A percentile compares a stretch with the other conserved stretches of the same genome.
Conservation (phyloP, 768 basidiomycete species). For the Amanita jacksonii region DNA sequence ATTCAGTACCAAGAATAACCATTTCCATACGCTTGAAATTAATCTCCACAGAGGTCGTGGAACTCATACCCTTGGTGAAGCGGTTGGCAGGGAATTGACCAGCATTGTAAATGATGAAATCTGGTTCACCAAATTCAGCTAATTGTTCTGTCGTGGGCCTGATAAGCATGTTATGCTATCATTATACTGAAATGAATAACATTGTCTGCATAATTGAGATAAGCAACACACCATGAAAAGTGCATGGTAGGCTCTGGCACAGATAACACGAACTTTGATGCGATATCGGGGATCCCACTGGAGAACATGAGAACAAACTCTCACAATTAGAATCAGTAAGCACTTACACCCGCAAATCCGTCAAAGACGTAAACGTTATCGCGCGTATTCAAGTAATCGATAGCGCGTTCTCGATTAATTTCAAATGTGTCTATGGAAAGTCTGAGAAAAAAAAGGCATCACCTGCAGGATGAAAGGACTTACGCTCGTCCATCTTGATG, state of each 20-base stretch:
- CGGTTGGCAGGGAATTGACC: conserved; percentile 99
- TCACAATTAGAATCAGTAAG: conserved; percentile 1
- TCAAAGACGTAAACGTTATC: conserved; percentile 99
- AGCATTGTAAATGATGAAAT: conserved; percentile 99
- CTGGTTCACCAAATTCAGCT: conserved; percentile 90
- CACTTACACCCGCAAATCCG: conserved; percentile 80
- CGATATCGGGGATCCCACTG: conserved; percentile 99
- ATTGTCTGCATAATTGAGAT: conserved; percentile 13
- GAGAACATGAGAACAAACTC: conserved; percentile 9
- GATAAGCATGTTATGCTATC: conserved; percentile 97
- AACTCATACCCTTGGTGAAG: conserved; percentile 99
- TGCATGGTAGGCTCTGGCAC: conserved; percentile 96
- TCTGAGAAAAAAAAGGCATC: not conserved
- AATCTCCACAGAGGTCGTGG: conserved; percentile 97
- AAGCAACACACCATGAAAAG: conserved; percentile 81
- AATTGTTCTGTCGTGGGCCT: conserved; percentile 95
- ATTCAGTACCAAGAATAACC: conserved; percentile 98
- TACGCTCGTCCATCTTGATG: conserved; percentile 97
- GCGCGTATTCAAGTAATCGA: conserved; percentile 97
- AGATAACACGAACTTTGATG: conserved; percentile 99
- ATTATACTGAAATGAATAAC: conserved; percentile 4
- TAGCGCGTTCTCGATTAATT: conserved; percentile 97
- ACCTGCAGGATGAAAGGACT: conserved; percentile 19
- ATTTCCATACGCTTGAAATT: conserved; percentile 99
- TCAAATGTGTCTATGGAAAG: conserved; percentile 84